Evolutionary conservation across 2,329 filamentous ascomycete genomes (phyloP), one percentile per base, ranked within the genome.

Genomic region (Penicillium sp.): DNA sequence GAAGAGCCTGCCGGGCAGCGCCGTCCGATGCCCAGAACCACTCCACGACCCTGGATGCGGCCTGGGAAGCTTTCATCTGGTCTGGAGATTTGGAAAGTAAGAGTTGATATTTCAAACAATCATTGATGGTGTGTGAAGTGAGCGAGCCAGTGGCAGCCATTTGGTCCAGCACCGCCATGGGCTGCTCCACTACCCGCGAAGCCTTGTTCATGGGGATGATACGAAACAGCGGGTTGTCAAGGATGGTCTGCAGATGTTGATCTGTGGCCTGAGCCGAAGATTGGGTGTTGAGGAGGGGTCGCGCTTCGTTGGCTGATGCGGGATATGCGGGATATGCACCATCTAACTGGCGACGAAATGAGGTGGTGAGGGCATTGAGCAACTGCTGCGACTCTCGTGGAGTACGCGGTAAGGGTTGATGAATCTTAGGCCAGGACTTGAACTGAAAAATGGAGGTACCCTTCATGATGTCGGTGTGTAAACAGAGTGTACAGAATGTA

Each of bases 341-440:
- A 63, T 88, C 84, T 40, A 88, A 79, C 54, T 87, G 83, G 46
- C 79, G 76, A 60, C 83, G 79, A 68, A 88, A 88, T 11, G 84
- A 87, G 39, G 77, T 79, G 21, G 83, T 87, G 58, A 88, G 78
- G 18, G 84, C 76, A 49, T 75, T 79, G 39, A 88, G 78, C 7
- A 88, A 75, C 61, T 83, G 80, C 57, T 83, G 76, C 14, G 81
- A 84, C 63, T 88, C 83, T 53, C 78, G 78, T 4, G 79, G 75
- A 24, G 78, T 83, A 14, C 86, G 75, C 22, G 84, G 74, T 29
- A 75, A 70, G 45, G 76, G 77, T 40, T 73, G 75, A 60, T 81
- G 78, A 39, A 88, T 77, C 66, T 81, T 84, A 24, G 78, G 76
- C 67, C 84, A 76, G 21, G 78, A 72, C 52, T 75, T 79, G 57